phyloP scores from a whole-genome alignment of 768 basidiomycete species.

The Clavaria fumosa region DNA sequence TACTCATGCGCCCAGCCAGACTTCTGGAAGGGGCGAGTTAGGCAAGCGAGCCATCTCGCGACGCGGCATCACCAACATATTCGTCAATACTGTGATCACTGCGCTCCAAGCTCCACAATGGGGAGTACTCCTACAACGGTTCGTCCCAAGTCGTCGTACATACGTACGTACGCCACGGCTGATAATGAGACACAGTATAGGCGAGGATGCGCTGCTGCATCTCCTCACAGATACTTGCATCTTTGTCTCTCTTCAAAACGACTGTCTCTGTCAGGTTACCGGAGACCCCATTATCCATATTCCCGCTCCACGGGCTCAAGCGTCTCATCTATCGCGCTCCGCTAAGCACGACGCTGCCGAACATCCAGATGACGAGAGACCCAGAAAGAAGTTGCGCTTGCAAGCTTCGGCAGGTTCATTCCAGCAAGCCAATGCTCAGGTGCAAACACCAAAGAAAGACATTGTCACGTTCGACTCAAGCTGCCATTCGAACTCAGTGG shows the following conservation, averaged over 20 bases:
- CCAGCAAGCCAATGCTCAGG: too few relatives aligned
- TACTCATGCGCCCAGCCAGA: background rate
- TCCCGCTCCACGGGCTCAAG: conserved; percentile 10
- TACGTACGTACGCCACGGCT: conserved; percentile 1
- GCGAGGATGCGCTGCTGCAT: conserved; percentile 62
- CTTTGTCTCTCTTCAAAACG: conserved; percentile 68
- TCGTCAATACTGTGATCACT: conserved; percentile 63
- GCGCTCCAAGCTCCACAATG: conserved; percentile 51
- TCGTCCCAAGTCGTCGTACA: conserved; percentile 8
- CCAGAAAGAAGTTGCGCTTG: conserved; percentile 6
- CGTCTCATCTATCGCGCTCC: background rate
- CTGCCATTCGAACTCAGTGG: background rate
- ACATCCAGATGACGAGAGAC: conserved; percentile 3
- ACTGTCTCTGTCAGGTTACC: conserved; percentile 70
- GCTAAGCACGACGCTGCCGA: background rate
- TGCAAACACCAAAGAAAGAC: too few relatives aligned
- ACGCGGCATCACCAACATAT: conserved; percentile 37
- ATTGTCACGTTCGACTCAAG: too few relatives aligned
- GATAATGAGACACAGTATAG: conserved; percentile 36
- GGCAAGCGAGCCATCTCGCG: conserved; percentile 23
- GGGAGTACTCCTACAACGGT: conserved; percentile 51
- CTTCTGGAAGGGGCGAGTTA: conserved; percentile 19
- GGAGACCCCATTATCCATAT: conserved; percentile 48
- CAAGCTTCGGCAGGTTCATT: background rate
- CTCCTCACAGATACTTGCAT: conserved; percentile 61